Evolutionary conservation across 768 basidiomycete genomes (phyloP).

Genomic region (Guyanaporus albipodus): DNA sequence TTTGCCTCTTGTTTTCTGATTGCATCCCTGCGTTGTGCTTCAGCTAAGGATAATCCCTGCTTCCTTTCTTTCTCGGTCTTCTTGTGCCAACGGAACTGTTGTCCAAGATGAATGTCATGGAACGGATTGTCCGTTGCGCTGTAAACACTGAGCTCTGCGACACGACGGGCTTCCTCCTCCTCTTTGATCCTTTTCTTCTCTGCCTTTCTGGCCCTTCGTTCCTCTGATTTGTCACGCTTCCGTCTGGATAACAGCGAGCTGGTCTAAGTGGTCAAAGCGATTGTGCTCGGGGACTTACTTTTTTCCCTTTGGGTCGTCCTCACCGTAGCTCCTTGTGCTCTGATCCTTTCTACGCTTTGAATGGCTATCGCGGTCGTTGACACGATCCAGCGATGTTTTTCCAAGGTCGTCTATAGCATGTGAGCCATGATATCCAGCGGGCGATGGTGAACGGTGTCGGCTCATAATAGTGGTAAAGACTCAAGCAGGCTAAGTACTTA

Average conservation of each 20-base stretch:
- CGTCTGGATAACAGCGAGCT: constrained; percentile 44
- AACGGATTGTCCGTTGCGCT: constrained; percentile 97
- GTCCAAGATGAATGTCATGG: constrained; percentile 93
- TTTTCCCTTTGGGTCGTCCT: constrained; percentile 39
- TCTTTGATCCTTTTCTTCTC: constrained; percentile 82
- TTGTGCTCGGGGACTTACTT: constrained; percentile 37
- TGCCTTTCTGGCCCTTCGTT: constrained; percentile 77
- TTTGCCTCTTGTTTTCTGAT: constrained; percentile 85
- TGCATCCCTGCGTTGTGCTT: constrained; percentile 76
- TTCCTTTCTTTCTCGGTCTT: constrained; percentile 96
- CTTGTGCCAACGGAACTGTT: constrained; percentile 99
- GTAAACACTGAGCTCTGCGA: constrained; percentile 94
- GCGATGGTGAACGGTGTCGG: constrained; percentile 47
- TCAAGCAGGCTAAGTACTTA: too few species aligned
- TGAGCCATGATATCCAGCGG: constrained; percentile 32
- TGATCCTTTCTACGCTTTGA: constrained; percentile 23
- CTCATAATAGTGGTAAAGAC: constrained; percentile 34
- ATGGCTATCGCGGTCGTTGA: constrained; percentile 32
- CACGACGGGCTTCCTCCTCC: constrained; percentile 87
- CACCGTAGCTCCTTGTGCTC: constrained; percentile 18
- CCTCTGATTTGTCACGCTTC: constrained; percentile 84
- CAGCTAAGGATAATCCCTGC: constrained; percentile 72
- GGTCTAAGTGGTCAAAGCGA: neutral
- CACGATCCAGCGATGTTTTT: constrained; percentile 32
- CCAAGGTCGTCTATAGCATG: constrained; percentile 30